Conservation (phyloP, 345 rosid species). For the Rhodamnia rubescens region DNA sequence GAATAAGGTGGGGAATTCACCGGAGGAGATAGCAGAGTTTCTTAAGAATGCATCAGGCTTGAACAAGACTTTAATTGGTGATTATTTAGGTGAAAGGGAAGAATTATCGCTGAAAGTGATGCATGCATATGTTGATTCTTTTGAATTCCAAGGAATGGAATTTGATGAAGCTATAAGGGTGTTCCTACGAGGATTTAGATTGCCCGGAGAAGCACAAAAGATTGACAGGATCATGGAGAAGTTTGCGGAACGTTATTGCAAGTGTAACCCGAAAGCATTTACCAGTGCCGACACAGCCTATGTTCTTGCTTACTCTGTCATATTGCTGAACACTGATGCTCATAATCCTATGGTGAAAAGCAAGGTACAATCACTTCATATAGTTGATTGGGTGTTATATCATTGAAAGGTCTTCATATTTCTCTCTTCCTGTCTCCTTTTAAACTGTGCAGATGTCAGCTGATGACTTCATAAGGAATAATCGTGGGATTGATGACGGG, state of each 20-base stretch:
- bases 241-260: conserved; percentile 94
- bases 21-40: conserved; percentile 92
- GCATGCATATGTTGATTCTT: conserved; percentile 97
- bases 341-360: conserved; percentile 96
- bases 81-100: conserved; percentile 98
- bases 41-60: conserved; percentile 84
- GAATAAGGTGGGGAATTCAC: conserved; percentile 84
- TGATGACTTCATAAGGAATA: conserved; percentile 93
- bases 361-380: conserved; percentile 51
- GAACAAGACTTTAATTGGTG: conserved; percentile 86
- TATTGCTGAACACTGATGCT: conserved; percentile 95
- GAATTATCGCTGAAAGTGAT: conserved; percentile 88
- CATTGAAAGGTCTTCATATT: conserved; percentile 7
- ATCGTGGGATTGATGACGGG: conserved; percentile 98
- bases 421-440: conserved; percentile 1
- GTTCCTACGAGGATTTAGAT: conserved; percentile 82
- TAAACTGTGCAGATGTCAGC: conserved; percentile 82
- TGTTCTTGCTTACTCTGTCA: conserved; percentile 97
- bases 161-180: conserved; percentile 94
- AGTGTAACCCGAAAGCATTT: conserved; percentile 91
- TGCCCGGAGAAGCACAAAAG: conserved; percentile 99
- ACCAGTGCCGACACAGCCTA: conserved; percentile 97
- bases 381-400: background rate
- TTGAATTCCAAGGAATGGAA: conserved; percentile 78
- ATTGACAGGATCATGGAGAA: conserved; percentile 99